Evolutionary conservation across 495 filamentous ascomycete genomes (phyloP), one percentile per base, ranked within the genome.

Genomic region (Penicillium cataractarum): DNA sequence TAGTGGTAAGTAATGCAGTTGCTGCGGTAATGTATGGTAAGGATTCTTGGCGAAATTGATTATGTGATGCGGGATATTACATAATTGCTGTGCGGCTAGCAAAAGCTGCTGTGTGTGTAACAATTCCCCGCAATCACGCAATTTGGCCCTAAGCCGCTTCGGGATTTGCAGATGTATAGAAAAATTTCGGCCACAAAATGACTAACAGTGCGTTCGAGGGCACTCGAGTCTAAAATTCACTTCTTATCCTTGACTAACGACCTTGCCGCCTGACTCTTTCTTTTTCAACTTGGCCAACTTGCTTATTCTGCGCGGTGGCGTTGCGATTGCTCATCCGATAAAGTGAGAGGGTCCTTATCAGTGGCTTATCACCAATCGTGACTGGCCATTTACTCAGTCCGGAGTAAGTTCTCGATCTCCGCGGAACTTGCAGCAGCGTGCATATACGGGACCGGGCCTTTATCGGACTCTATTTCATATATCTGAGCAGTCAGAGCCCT

Each of bases 301-400:
- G 19, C 35, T 21, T 53, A 17, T 54, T 54, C 37, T 53, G 35
- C 31, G 35, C 15, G 6, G 58, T 46, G 48, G 58, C 50, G 49
- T 42, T 35, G 27, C 46, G 19, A 50, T 33, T 26, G 31, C 48
- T 29, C 51, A 54, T 33, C 17, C 51, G 31, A 54, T 32, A 54
- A 21, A 17, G 9, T 17, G 42, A 48, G 13, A 42, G 49, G 35
- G 48, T 44, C 57, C 67, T 70, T 73, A 73, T 73, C 70, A 59
- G 62, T 22, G 22, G n/a, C 46, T 68, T 70, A 72, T 72, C 67
- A 60, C 65, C 67, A 65, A 72, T 68, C 60, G 62, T 42, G 58
- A 66, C 58, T 48, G 56, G 26, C 46, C 65, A 62, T 61, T 72
- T 69, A 69, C 65, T 65, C 70, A 72, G 17, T 65, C 31, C 67